These are phyloP conservation scores for Cruciata laevipes DNA, from an alignment of 257 asterid genomes.

Conservation along the genomic window DNA sequence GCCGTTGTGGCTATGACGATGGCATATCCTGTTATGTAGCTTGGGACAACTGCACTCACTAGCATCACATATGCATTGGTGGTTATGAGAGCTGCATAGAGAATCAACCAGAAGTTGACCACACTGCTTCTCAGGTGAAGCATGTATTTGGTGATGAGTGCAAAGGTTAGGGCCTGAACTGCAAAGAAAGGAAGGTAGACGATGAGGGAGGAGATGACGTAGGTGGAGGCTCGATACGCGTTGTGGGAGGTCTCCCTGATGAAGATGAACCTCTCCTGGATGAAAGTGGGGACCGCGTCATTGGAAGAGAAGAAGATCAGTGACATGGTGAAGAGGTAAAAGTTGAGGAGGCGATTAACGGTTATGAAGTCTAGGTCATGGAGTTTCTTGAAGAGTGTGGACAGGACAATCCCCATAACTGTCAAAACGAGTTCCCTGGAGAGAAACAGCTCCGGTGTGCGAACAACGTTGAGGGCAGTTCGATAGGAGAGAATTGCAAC, in stretches of 20 bases:
- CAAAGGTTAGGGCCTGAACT: conserved; percentile 72
- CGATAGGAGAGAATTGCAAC: conserved; percentile 75
- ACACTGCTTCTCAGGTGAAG: conserved; percentile 41
- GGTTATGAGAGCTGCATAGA: conserved; percentile 70
- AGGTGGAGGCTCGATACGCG: conserved; percentile 71
- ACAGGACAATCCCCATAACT: conserved; percentile 65
- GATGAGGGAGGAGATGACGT: conserved; percentile 73
- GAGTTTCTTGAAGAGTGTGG: conserved; percentile 60
- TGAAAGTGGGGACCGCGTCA: conserved; percentile 86
- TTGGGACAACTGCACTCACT: conserved; percentile 75
- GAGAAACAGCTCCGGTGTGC: conserved; percentile 78
- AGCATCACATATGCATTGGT: conserved; percentile 85
- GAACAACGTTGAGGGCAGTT: conserved; percentile 60
- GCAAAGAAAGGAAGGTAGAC: conserved; percentile 87
- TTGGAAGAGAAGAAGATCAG: conserved; percentile 78
- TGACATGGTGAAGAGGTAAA: conserved; percentile 75
- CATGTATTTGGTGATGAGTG: conserved; percentile 48
- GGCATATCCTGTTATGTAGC: conserved; percentile 83
- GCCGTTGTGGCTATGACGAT: conserved; percentile 91
- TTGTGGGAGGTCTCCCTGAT: conserved; percentile 84
- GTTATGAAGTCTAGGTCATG: conserved; percentile 32
- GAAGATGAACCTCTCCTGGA: conserved; percentile 82
- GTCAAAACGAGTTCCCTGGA: conserved; percentile 65
- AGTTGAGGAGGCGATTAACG: conserved; percentile 60
- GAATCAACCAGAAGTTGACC: conserved; percentile 61